Conservation (phyloP, 768 basidiomycete species). For the Suillus clintonianus region DNA sequence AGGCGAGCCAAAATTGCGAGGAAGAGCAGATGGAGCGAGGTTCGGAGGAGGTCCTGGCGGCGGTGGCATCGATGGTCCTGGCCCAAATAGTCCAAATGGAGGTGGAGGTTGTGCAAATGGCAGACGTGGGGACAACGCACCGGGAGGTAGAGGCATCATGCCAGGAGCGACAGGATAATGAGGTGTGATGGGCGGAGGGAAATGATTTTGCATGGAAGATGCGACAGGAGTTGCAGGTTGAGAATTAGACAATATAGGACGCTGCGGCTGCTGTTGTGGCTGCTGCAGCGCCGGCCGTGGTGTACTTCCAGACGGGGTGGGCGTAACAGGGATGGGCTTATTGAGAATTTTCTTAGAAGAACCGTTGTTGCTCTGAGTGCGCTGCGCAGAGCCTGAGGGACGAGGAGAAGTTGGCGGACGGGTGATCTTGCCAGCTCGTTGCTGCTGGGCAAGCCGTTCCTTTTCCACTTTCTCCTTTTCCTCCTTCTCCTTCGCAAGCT, state of each 20-base stretch:
- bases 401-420: constrained; percentile 57
- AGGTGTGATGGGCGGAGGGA: constrained; percentile 47
- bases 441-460: constrained; percentile 44
- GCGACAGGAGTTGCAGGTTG: constrained; percentile 49
- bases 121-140: constrained; percentile 55
- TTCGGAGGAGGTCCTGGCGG: constrained; percentile 43
- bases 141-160: constrained; percentile 41
- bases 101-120: constrained; percentile 45
- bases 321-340: constrained; percentile 38
- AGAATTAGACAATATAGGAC: constrained; percentile 35
- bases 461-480: constrained; percentile 60
- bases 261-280: constrained; percentile 41
- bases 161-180: constrained; percentile 48
- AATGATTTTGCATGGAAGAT: constrained; percentile 31
- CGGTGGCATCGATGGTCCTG: constrained; percentile 46
- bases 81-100: constrained; percentile 51
- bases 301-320: constrained; percentile 22
- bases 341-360: constrained; percentile 63
- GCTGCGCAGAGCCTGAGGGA: constrained; percentile 49
- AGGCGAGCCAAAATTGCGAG: constrained; percentile 51
- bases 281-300: constrained; percentile 26
- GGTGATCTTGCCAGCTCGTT: constrained; percentile 47
- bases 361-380: constrained; percentile 48
- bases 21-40: constrained; percentile 55
- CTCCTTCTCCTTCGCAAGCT: constrained; percentile 62